phyloP scores from a whole-genome alignment of 345 rosid species.

The Combretum micranthum region DNA sequence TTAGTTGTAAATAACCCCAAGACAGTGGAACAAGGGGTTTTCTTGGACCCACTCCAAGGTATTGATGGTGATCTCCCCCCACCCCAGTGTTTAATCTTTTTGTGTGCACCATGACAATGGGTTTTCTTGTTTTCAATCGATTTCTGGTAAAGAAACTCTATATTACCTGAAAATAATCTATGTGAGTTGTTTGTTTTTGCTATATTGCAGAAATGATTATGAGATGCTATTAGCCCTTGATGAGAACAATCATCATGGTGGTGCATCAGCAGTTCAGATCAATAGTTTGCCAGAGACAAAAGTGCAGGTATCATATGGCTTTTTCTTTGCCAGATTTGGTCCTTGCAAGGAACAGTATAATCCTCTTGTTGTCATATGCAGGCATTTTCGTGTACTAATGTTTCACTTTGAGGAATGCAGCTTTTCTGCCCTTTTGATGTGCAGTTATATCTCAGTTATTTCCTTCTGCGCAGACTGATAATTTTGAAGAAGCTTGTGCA shows the following conservation, averaged over 20 bases:
- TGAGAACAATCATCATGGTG: slow-evolving; percentile 53
- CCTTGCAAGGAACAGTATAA: neutral
- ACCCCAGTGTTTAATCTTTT: too few species aligned
- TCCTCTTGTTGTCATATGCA: too few species aligned
- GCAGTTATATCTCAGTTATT: neutral
- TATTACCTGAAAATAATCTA: neutral
- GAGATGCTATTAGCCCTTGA: slow-evolving; percentile 91
- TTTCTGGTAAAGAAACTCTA: too few species aligned
- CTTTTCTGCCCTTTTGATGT: neutral
- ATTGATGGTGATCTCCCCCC: too few species aligned
- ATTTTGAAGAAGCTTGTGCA: slow-evolving; percentile 65
- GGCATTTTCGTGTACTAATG: neutral
- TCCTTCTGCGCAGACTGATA: slow-evolving; percentile 40
- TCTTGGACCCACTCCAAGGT: too few species aligned
- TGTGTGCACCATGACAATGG: too few species aligned
- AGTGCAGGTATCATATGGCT: slow-evolving; percentile 38
- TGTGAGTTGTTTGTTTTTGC: slow-evolving; percentile 1
- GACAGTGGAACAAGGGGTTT: too few species aligned
- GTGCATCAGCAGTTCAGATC: slow-evolving; percentile 61
- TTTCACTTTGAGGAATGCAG: too few species aligned
- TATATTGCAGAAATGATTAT: slow-evolving; percentile 66
- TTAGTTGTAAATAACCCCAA: too few species aligned
- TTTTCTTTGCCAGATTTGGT: neutral
- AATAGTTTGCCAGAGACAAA: slow-evolving; percentile 72
- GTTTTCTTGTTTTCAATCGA: too few species aligned